Base-by-base conservation (phyloP, 495 filamentous ascomycete species). In the Penicillium roqueforti region DNA sequence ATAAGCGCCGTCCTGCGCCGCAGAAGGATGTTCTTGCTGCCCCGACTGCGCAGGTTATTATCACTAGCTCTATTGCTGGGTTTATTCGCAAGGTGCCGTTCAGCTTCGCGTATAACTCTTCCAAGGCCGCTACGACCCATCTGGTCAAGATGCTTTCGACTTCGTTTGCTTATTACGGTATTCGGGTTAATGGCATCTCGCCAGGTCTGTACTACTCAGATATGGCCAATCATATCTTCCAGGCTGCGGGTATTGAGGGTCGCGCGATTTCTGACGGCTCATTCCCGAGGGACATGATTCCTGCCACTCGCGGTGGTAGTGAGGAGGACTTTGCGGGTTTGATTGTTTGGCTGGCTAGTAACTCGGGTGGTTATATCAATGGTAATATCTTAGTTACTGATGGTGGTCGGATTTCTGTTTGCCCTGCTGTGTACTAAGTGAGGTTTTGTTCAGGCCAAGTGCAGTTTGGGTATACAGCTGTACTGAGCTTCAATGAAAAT, bases 121-220 rank as follows among this genome's bases (percentile, higher is more conserved):
- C 78, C 58, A 90, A 90, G 70, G 81, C 83, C 10, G 82, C 82
- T 0, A 75, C 77, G 11, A 84, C 73, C 20, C 85, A 87, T 58
- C 63, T 87, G 44, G 80, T 84, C 26, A 89, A 88, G 75, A 71
- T 79, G 56, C 57, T 88, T 34, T 72, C 80, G 4, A 79, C 75
- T 1, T 59, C 59, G 18, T 66, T 86, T 26, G 74, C 73, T 14
- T 71, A 75, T 19, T 87, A 83, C 68, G 64, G 76, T 55, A 87
- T 90, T 47, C 70, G 83, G 0, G 69, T 78, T 8, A 89, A 88
- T 71, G 76, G 79, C n/a, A 76, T 89, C 23, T 80, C 82, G 8
- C 85, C 87, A 26, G 87, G 86, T 18, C 32, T 86, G 25, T 88
- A 80, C 65, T 76, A 80, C 2, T 83, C 80, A 25, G 85, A 87